Evolutionary conservation across 2,329 filamentous ascomycete genomes (phyloP), one percentile per base, ranked within the genome.

Genomic region (Trichoderma gracile): DNA sequence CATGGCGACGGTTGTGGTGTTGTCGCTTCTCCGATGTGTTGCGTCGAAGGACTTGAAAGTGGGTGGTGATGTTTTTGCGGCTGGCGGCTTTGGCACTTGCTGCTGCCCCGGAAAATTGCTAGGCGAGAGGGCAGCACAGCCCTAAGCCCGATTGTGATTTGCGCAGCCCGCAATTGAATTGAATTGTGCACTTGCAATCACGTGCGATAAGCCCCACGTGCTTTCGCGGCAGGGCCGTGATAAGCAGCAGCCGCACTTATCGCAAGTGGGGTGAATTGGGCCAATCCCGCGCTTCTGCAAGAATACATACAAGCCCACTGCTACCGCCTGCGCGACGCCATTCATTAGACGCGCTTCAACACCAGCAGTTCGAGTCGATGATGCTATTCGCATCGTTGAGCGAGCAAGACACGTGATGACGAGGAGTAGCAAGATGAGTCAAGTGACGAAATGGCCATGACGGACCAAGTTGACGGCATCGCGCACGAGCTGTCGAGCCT

Each of bases 1-100:
- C 88, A 89, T 89, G 78, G 80, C 84, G 82, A 78, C 78, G 79
- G 77, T 75, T 75, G 75, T 75, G 74, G 74, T 78, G 75, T 76
- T 78, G 76, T 78, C 77, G 77, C 76, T 79, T 77, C 75, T 76
- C 75, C 75, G 73, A 69, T 74, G 70, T 73, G 69, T 72, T 74
- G 72, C 68, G 73, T 73, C 74, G 69, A 74, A 72, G 56, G 70
- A 69, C 71, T 38, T 73, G 69, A 70, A 74, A 73, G 67, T 72
- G 72, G 70, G 70, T 75, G 75, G 73, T 75, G 73, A 74, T 78
- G 72, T 74, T 75, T 78, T 75, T 77, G 75, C 74, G 73, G 59
- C 71, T 69, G 68, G 69, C 71, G 68, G 66, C 67, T 68, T 71
- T 69, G 67, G 68, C 69, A 69, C 69, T 67, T 68, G 33, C 33